These are phyloP conservation scores for Gryganskiella cystojenkinii DNA, from an alignment of 192 early-diverging fungal genomes.

Conservation along the genomic window DNA sequence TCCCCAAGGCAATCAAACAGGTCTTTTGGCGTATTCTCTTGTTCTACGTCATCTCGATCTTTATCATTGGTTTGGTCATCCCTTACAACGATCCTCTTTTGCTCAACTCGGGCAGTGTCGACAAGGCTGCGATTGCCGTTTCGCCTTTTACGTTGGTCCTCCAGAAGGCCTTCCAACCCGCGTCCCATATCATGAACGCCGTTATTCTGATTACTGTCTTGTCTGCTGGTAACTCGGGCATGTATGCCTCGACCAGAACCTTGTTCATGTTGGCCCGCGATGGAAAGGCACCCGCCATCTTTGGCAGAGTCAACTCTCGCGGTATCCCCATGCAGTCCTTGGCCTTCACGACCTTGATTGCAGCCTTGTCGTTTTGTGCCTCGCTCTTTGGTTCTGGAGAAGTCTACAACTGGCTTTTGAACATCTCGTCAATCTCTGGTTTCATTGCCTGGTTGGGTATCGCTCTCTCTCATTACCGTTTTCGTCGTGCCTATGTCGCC, in stretches of 20 bases:
- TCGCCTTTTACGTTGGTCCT: constrained; percentile 79
- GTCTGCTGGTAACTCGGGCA: constrained; percentile 79
- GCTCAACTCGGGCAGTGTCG: constrained; percentile 35
- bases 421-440: constrained; percentile 80
- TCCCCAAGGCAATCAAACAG: constrained; percentile 77
- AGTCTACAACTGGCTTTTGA: constrained; percentile 77
- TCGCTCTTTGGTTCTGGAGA: constrained; percentile 62
- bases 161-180: constrained; percentile 60
- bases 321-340: constrained; percentile 75
- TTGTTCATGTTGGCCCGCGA: constrained; percentile 70
- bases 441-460: constrained; percentile 92
- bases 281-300: constrained; percentile 70
- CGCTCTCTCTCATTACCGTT: constrained; percentile 83
- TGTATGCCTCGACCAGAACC: constrained; percentile 77
- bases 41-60: constrained; percentile 75
- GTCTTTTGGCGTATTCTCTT: constrained; percentile 79
- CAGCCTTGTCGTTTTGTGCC: constrained; percentile 67
- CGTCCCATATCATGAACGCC: constrained; percentile 77
- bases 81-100: constrained; percentile 68
- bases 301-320: constrained; percentile 55
- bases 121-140: constrained; percentile 55
- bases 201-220: constrained; percentile 77
- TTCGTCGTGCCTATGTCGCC: constrained; percentile 80
- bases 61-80: constrained; percentile 77
- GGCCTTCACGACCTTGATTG: constrained; percentile 62